Base-by-base conservation (phyloP, 176 grass and related monocot species). In the Oryza nivara region DNA sequence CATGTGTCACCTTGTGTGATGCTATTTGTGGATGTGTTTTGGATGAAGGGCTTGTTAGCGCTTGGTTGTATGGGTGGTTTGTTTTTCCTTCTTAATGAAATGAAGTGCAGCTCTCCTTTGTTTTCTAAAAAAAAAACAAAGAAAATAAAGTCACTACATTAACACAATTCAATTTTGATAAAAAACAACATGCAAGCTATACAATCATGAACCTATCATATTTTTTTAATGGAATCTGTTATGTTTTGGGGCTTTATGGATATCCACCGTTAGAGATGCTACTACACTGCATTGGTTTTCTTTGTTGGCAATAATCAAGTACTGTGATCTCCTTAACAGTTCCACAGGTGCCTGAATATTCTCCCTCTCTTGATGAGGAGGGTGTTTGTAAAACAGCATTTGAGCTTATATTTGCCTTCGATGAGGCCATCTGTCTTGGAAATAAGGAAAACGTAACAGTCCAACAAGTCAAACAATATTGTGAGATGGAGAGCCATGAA, bases 321-420 rank as follows among this genome's bases (percentile, higher is more conserved):
- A 23, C 15, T 11, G 30, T 58, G 16, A 16, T 89, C 79, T 82
- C 92, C 92, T 91, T 94, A 89, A 77, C 72, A 60, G 73, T 12
- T 89, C 23, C 68, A 67, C 82, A 97, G 92, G 94, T 97, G 65
- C 92, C 87, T 58, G 92, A 97, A 86, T 97, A 90, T 49, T 94
- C 92, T 3, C 92, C 76, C 23, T 92, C 92, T 66, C 64, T 97
- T 70, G 91, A 94, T 88, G 94, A 97, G 79, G 94, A 97, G 68
- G 89, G 87, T 58, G 58, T 97, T 19, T 86, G 87, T 72, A 92
- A 90, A 76, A 86, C 74, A 72, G 89, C 89, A 61, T 94, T 92
- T 92, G 89, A 97, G 77, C 85, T 97, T 65, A 94, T 97, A 64
- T 97, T 97, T 86, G 92, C 94, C 78, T 94, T 97, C 46, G 94